Evolutionary conservation across 768 basidiomycete species (phyloP), one percentile per base, ranked within the genome.

Genomic region (Melanogaster broomeanus): DNA sequence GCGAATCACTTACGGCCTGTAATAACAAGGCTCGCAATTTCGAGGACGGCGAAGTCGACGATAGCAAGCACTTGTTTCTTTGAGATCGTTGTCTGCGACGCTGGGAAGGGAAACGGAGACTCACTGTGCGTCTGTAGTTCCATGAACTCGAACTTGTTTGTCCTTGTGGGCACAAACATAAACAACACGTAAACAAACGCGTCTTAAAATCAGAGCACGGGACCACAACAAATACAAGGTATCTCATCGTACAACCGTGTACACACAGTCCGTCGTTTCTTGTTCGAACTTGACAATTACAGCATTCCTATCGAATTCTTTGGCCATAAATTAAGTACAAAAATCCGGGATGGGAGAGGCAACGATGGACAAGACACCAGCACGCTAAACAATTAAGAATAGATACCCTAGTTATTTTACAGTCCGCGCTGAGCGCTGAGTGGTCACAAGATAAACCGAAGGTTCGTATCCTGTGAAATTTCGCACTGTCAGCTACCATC

Each of bases 131-230:
- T 9, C 48, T 39, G 25, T 6, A 28, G 40, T 34, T 18, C 28
- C 18, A 53, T 19, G 55, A 70, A 70, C 19, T 70, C 52, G 69
- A 68, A 68, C 67, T 61, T 68, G 55, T 68, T 68, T 68, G 68
- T 49, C 37, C 43, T 51, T 69, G 69, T 70, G 56, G 66, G 57
- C 9, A 25, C 18, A 27, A 1, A 8, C 3, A 21, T 44, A 68
- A 68, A 68, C 38, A 70, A 63, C 67, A 45, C 67, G 69, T 63
- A 67, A 68, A 70, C 37, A 70, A 57, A 47, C 58, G 19, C 56
- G 57, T 42, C 58, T 31, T 13, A 47, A 56, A 59, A 62, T 22
- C 49, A 55, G 13, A 45, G 40, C 61, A 64, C 64, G 65, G 27
- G 64, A 65, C 45, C 49, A 39, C 38, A 38, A 8, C 18, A 39